Evolutionary conservation across 345 rosid species (phyloP), one percentile per base, ranked within the genome.

Genomic region (Salix exigua): DNA sequence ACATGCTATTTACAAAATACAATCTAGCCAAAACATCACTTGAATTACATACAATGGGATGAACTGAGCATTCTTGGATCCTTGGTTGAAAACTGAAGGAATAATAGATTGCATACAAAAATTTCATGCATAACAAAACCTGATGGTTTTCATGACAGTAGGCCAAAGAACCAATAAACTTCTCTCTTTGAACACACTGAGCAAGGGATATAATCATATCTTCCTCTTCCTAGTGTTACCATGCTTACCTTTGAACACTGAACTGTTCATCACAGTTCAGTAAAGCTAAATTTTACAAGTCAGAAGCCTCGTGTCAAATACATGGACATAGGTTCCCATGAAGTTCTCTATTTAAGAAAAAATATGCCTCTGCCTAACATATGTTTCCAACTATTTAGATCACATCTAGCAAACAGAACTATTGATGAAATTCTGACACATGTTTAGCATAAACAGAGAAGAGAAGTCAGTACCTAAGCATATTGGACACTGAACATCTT

Each of bases 401-500:
- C 53, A 76, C 28, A 60, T 42, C 73, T 40, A 40, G 62, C 48
- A 66, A 66, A 51, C 14, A 35, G 55, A 68, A 76, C 3, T 30
- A 18, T 23, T 42, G 19, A 33, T 26, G 23, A 10, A 1, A 58
- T 58, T 58, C 25, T 58, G 62, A n/a, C 28, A 51, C 12, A 13
- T n/a, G 28, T 2, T 62, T 48, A n/a, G 6, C 37, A 23, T 61
- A 55, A 40, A 60, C 23, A 12, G 19, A 42, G 19, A 69, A 40
- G 31, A 21, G 26, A 25, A 68, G 17, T 40, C 65, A 71, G 78
- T 87, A 95, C 97, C 99, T 74, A 95, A 86, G 82, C 97, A 95
- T 81, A 95, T 95, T 21, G 99, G 94, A 77, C 99, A 95, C 14
- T 92, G 96, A 46, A 95, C 96, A 72, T 88, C 91, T 81, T 82